Percentiles rank a stretch among this genome's conserved stretches.
Conservation (phyloP, 202 grass and related monocot species). For the Setaria viridis region DNA sequence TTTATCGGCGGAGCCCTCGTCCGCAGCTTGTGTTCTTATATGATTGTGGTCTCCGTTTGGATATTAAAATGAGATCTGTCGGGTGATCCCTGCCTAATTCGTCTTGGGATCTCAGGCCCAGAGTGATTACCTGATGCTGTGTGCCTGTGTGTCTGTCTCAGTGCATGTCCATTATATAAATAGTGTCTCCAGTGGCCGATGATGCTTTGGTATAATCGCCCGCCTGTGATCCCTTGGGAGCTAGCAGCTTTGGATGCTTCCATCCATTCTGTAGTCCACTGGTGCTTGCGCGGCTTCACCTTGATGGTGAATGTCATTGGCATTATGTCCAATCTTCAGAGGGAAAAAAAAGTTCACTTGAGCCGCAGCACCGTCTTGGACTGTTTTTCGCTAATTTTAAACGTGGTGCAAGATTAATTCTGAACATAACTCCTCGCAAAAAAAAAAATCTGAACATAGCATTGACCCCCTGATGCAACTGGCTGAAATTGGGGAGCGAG, state of each 20-base stretch:
- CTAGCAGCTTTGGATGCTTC: neutral
- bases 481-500: neutral
- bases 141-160: too few relatives aligned
- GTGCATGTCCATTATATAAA: neutral
- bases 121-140: neutral
- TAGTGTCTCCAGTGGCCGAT: neutral
- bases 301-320: too few relatives aligned
- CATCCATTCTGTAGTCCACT: neutral
- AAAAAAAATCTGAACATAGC: too few relatives aligned
- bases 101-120: neutral
- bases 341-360: too few relatives aligned
- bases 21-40: neutral
- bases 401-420: too few relatives aligned
- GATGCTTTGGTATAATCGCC: neutral
- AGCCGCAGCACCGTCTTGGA: too few relatives aligned
- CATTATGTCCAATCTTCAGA: too few relatives aligned
- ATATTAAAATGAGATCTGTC: conserved; percentile 16
- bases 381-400: too few relatives aligned
- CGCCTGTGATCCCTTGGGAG: neutral
- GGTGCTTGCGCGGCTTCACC: too few relatives aligned
- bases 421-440: too few relatives aligned
- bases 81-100: neutral
- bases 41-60: conserved; percentile 1
- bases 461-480: neutral
- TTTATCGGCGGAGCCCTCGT: neutral